These are phyloP conservation scores for Cladosporium sp. DNA, from an alignment of 2,329 filamentous ascomycete genomes.

Conservation along the genomic window DNA sequence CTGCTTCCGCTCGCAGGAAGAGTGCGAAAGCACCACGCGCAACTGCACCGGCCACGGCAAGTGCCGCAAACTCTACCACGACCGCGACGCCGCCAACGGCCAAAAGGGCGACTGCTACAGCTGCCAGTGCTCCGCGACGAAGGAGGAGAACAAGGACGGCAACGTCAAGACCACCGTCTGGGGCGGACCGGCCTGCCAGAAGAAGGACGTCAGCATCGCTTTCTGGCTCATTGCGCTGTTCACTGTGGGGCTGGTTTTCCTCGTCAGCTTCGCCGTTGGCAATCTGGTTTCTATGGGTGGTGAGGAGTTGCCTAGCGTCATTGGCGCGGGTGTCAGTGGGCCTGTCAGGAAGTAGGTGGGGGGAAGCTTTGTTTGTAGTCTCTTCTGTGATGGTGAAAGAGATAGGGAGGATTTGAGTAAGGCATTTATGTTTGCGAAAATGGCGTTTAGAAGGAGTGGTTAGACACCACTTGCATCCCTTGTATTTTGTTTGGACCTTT, in stretches of 20 bases:
- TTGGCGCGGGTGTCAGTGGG: slow-evolving; percentile 87
- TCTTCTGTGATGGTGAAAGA: too few relatives aligned
- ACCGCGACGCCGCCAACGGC: slow-evolving; percentile 32
- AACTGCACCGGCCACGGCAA: slow-evolving; percentile 78
- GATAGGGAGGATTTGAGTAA: slow-evolving; percentile 7
- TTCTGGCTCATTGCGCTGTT: slow-evolving; percentile 85
- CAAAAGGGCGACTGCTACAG: slow-evolving; percentile 60
- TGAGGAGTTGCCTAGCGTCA: slow-evolving; percentile 86
- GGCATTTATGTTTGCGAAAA: slow-evolving; percentile 10
- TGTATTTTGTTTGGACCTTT: slow-evolving; percentile 11
- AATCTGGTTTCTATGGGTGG: slow-evolving; percentile 80
- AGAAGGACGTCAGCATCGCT: slow-evolving; percentile 80
- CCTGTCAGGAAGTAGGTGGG: slow-evolving; percentile 31
- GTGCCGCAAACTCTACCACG: slow-evolving; percentile 65
- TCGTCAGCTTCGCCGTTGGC: slow-evolving; percentile 67
- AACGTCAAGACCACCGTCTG: slow-evolving; percentile 65
- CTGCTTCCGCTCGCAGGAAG: slow-evolving; percentile 69
- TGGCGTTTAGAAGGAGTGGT: slow-evolving; percentile 9
- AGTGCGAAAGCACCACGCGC: slow-evolving; percentile 66
- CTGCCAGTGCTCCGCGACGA: slow-evolving; percentile 68
- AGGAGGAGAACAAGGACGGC: slow-evolving; percentile 45
- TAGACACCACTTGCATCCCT: neutral
- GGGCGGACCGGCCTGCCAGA: slow-evolving; percentile 87
- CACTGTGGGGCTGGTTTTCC: slow-evolving; percentile 63
- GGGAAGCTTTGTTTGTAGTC: too few relatives aligned